Conservation (phyloP, 2,329 filamentous ascomycete genomes). For the Didymella arachidicola region DNA sequence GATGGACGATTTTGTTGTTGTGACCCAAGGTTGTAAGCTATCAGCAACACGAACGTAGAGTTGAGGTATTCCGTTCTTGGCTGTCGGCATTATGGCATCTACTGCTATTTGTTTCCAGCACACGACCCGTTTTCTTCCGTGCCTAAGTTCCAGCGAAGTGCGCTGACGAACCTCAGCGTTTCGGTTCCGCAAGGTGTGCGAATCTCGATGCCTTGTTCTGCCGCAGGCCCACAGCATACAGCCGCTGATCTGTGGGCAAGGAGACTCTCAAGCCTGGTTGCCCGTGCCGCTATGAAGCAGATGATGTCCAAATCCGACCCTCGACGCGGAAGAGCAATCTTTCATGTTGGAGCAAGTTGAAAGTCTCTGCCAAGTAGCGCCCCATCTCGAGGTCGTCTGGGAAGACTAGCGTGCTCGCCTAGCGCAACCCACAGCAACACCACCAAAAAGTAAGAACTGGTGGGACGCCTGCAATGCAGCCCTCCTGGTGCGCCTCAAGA, state of each 20-base stretch:
- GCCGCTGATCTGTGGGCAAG: background rate
- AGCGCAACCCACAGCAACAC: constrained; percentile 22
- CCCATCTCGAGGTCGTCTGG: constrained; percentile 8
- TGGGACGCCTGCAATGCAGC: constrained; percentile 24
- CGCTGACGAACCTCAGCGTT: background rate
- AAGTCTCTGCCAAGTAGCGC: background rate
- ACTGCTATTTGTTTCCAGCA: background rate
- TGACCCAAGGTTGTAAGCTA: background rate
- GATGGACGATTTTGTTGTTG: background rate
- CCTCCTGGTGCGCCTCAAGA: background rate
- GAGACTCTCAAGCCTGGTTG: background rate
- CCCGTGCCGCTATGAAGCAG: background rate
- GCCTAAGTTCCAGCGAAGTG: background rate
- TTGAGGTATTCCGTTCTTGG: background rate
- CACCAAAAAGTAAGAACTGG: constrained; percentile 28
- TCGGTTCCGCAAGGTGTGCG: background rate
- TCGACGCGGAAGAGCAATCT: background rate
- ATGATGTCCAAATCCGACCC: background rate
- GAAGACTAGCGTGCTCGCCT: constrained; percentile 21
- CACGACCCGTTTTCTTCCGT: background rate
- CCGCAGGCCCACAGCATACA: background rate
- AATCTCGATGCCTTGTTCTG: background rate
- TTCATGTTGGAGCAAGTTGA: background rate
- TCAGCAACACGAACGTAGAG: background rate
- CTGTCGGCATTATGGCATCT: background rate